A percentile compares a stretch with the other conserved stretches of the same genome.
Conservation (phyloP, 176 grass and related monocot genomes). For the Oryza rufipogon region DNA sequence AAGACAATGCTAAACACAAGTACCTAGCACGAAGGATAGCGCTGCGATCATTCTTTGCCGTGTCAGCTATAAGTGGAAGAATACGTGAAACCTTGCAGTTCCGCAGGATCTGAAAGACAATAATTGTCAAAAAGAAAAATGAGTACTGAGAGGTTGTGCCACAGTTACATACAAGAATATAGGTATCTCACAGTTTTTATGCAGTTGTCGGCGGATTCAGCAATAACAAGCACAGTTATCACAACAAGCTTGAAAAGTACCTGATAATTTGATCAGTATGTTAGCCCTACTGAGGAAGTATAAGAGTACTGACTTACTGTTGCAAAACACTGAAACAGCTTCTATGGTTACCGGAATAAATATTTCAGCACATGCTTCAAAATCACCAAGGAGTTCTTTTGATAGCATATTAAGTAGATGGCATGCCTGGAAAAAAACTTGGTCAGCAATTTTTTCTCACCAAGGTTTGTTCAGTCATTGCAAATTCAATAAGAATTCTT, state of each 20-base stretch:
- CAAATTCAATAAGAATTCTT: slow-evolving; percentile 19
- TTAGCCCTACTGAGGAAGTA: slow-evolving; percentile 34
- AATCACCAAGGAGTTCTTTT: slow-evolving; percentile 83
- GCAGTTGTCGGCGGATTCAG: slow-evolving; percentile 85
- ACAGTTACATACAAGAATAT: slow-evolving; percentile 30
- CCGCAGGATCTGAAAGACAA: slow-evolving; percentile 65
- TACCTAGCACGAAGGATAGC: slow-evolving; percentile 87
- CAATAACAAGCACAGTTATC: slow-evolving; percentile 94
- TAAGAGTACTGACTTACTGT: slow-evolving; percentile 6
- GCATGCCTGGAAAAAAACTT: slow-evolving; percentile 56
- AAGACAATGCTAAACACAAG: slow-evolving; percentile 30
- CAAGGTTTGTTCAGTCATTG: slow-evolving; percentile 16
- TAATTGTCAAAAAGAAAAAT: slow-evolving; percentile 45
- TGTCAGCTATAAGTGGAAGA: slow-evolving; percentile 64
- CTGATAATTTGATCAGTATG: slow-evolving; percentile 44
- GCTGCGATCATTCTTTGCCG: slow-evolving; percentile 70
- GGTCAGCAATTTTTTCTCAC: slow-evolving; percentile 21
- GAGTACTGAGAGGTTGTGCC: slow-evolving; percentile 3
- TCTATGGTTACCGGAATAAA: slow-evolving; percentile 88
- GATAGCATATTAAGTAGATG: slow-evolving; percentile 87
- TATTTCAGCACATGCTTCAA: slow-evolving; percentile 83
- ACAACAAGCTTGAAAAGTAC: slow-evolving; percentile 93
- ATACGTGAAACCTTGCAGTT: slow-evolving; percentile 84
- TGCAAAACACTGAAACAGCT: slow-evolving; percentile 22
- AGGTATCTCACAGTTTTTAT: slow-evolving; percentile 84